Evolutionary conservation across 2,329 filamentous ascomycete species (phyloP).

Genomic region (Aspergillus fumigatus): DNA sequence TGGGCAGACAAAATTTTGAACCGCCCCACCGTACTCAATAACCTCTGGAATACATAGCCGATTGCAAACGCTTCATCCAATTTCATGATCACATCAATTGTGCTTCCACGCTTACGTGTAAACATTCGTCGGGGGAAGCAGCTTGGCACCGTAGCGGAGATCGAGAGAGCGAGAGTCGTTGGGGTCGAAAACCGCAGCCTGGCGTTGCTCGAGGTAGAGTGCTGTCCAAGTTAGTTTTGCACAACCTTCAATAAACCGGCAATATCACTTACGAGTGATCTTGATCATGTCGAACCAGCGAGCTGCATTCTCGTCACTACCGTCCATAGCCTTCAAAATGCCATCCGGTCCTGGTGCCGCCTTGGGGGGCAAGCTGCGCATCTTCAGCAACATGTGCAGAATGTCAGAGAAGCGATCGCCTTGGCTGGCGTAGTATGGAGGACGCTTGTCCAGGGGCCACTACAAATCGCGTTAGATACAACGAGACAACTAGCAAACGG

Average conservation of each 20-base stretch:
- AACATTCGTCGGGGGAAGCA: constrained; percentile 27
- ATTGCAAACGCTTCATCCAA: neutral
- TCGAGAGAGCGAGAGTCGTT: constrained; percentile 40
- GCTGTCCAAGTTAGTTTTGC: constrained; percentile 21
- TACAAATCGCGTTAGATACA: constrained; percentile 14
- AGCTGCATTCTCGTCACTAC: constrained; percentile 34
- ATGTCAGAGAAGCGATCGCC: constrained; percentile 56
- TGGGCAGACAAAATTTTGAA: neutral
- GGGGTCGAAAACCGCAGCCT: constrained; percentile 35
- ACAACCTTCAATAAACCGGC: neutral
- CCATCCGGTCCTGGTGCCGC: constrained; percentile 35
- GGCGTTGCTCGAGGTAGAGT: constrained; percentile 35
- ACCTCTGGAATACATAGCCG: neutral
- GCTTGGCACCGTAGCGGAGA: constrained; percentile 34
- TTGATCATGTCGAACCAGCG: constrained; percentile 42
- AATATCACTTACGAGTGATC: constrained; percentile 32
- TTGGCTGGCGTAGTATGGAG: constrained; percentile 50
- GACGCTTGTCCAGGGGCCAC: constrained; percentile 54
- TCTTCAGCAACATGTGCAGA: constrained; percentile 54
- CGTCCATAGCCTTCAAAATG: constrained; percentile 35
- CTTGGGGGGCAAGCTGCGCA: constrained; percentile 48
- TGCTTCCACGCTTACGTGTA: constrained; percentile 14
- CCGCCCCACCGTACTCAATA: neutral
- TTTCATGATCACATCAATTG: constrained; percentile 4
- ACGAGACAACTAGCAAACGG: neutral